Evolutionary conservation across 306 rosid genomes (phyloP).

Genomic region (Cicer pinnatifidum): DNA sequence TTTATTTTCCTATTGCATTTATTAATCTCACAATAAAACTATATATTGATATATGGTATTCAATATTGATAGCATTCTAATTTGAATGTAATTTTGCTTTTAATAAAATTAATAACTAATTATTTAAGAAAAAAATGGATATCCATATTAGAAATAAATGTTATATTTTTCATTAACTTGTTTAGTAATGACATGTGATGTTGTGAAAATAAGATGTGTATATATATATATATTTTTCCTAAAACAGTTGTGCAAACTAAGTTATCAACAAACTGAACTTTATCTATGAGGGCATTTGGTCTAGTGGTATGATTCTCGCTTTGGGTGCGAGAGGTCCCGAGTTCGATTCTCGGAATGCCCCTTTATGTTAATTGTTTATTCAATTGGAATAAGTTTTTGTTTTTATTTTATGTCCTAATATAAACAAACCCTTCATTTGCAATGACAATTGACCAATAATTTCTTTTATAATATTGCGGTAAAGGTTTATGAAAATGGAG

Average conservation of each 20-base stretch:
- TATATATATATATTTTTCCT: too few species aligned
- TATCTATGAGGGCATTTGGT: neutral
- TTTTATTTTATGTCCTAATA: neutral
- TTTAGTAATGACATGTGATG: neutral
- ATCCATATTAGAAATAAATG: constrained; percentile 1
- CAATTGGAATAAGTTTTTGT: neutral
- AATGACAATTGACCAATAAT: neutral
- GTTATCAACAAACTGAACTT: neutral
- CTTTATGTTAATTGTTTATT: neutral
- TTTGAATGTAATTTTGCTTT: neutral
- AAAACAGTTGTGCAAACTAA: neutral
- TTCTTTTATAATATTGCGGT: neutral
- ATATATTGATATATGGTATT: neutral
- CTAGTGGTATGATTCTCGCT: constrained; percentile 33
- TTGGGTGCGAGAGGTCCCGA: constrained; percentile 30
- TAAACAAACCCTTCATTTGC: constrained; percentile 2
- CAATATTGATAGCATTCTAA: neutral
- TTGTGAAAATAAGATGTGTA: too few species aligned
- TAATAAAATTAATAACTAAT: too few species aligned
- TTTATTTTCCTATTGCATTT: neutral
- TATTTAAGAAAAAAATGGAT: neutral
- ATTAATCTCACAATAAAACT: neutral
- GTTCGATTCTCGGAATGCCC: constrained; percentile 22
- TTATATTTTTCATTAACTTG: neutral
- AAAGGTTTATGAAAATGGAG: neutral